Percentiles rank a stretch among this genome's conserved stretches.
Conservation (phyloP, 805 yeast genomes). For the Monosporozyma solicola region DNA sequence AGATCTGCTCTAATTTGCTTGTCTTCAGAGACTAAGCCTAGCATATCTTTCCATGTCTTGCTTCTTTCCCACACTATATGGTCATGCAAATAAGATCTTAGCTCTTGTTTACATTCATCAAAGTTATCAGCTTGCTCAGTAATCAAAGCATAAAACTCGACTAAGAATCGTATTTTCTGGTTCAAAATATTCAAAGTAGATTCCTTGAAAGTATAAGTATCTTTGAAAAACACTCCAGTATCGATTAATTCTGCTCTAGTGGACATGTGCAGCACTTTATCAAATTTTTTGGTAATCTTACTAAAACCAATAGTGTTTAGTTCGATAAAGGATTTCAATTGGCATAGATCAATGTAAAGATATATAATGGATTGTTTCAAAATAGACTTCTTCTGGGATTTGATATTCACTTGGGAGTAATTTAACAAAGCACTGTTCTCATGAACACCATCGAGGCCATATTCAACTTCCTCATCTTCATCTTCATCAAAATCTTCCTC, state of each 20-base stretch:
- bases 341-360: conserved; percentile 66
- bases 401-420: conserved; percentile 42
- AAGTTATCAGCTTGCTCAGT: conserved; percentile 30
- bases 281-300: conserved; percentile 84
- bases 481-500: conserved; percentile 3
- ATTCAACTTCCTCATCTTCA: conserved; percentile 3
- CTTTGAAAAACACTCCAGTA: conserved; percentile 34
- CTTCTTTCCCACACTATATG: conserved; percentile 95
- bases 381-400: conserved; percentile 48
- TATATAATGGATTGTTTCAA: conserved; percentile 56
- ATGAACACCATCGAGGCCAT: conserved; percentile 26
- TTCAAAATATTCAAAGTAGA: conserved; percentile 43
- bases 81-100: conserved; percentile 64
- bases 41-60: conserved; percentile 93
- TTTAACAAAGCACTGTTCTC: conserved; percentile 43
- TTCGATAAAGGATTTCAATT: conserved; percentile 74
- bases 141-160: conserved; percentile 48
- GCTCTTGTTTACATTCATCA: conserved; percentile 44
- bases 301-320: conserved; percentile 79
- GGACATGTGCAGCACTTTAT: conserved; percentile 58
- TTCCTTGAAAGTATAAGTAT: conserved; percentile 48
- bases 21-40: conserved; percentile 62
- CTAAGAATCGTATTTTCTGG: conserved; percentile 41
- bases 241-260: conserved; percentile 43
- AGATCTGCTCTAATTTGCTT: conserved; percentile 24